Evolutionary conservation across 1,284 basidiomycete genomes (phyloP), one percentile per base, ranked within the genome.

Genomic region (Irpex lacteus): DNA sequence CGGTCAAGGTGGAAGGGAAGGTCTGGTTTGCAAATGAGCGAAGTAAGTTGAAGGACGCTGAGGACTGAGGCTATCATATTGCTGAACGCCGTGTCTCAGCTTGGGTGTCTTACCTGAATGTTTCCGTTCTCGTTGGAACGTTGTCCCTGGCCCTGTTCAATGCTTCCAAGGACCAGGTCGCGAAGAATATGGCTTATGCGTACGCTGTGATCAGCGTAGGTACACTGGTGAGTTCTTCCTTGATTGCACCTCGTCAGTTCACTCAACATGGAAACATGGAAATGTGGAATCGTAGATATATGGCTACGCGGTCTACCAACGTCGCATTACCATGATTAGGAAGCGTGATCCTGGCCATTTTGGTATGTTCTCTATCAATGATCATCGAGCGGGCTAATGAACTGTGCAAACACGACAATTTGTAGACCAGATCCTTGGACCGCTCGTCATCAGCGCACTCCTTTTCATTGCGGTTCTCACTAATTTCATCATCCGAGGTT

Each of bases 1-100:
- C 95, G 0, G 85, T 98, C 70, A 92, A 91, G 69, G 94, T 99
- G 47, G 97, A 99, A 76, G 92, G 92, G 37, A 99, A 99, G 74
- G 97, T 99, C 52, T 99, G 97, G 93, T 98, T 99, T 78, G 96
- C 98, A 5, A 98, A 98, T 75, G 98, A 99, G 78, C 83, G 98
- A 70, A 99, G 92, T 94, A 65, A 62, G 82, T 76, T 4, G 7
- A 9, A 18, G 13, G 0, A 19, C 7, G 19, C 34, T 8, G 34
- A 34, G 21, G 21, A 36, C 36, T 15, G 8, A 55, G 13, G n/a
- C n/a, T 34, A 15, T 44, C 13, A 18, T 36, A 4, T 38, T 19
- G 18, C 32, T 55, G 15, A 36, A 44, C 40, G 40, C 2, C 58
- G 47, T 44, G 68, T 55, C 69, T 58, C 60, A 94, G 92, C 96